phyloP scores from a whole-genome alignment of 495 filamentous ascomycete genomes.

The Pseudoneurospora amorphoporcata region DNA sequence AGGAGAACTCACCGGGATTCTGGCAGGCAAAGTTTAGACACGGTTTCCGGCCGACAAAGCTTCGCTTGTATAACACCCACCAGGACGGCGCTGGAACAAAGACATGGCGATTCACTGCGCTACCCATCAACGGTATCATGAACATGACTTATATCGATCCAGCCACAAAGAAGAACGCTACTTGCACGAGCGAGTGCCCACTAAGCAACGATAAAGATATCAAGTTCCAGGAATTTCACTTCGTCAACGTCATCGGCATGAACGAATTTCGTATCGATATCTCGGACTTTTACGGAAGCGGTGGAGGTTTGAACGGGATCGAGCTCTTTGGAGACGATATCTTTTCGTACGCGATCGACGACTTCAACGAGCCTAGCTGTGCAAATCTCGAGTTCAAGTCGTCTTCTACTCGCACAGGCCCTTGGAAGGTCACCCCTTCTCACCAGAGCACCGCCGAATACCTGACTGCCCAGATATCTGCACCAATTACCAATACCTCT shows the following conservation, averaged over 20 bases:
- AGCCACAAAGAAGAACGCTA: conserved; percentile 47
- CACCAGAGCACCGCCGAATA: conserved; percentile 60
- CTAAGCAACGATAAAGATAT: conserved; percentile 55
- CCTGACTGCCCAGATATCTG: conserved; percentile 53
- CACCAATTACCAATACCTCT: conserved; percentile 40
- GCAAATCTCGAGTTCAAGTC: conserved; percentile 55
- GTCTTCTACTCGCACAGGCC: conserved; percentile 53
- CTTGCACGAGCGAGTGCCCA: conserved; percentile 71
- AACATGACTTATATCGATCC: conserved; percentile 87
- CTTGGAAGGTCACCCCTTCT: conserved; percentile 59
- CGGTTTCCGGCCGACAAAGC: conserved; percentile 71
- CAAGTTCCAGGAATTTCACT: conserved; percentile 77
- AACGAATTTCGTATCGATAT: conserved; percentile 79
- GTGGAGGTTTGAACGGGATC: conserved; percentile 80
- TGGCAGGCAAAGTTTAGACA: conserved; percentile 80
- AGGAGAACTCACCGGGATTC: conserved; percentile 67
- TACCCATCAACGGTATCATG: conserved; percentile 87
- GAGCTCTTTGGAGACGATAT: conserved; percentile 87
- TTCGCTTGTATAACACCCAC: conserved; percentile 85
- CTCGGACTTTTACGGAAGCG: conserved; percentile 71
- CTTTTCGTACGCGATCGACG: conserved; percentile 69
- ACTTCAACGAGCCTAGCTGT: conserved; percentile 84
- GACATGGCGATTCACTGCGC: conserved; percentile 69
- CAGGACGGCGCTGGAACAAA: conserved; percentile 77
- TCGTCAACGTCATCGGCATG: conserved; percentile 85